These are phyloP conservation scores for Macrophomina phaseolina DNA, from an alignment of 2,329 filamentous ascomycete species.

Conservation along the genomic window DNA sequence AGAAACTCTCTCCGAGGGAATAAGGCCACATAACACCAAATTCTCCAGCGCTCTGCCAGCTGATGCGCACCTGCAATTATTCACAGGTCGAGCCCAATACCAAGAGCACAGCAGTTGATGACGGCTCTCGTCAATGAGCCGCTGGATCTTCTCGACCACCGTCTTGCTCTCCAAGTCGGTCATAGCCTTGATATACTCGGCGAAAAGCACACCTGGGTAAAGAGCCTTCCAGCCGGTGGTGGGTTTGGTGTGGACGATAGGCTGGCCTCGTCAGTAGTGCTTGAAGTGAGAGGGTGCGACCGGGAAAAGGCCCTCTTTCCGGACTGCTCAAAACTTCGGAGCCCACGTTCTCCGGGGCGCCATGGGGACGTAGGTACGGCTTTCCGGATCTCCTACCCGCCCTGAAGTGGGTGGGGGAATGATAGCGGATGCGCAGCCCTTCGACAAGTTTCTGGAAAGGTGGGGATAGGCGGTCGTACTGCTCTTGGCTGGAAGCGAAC, in stretches of 20 bases:
- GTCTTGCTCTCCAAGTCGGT: conserved; percentile 41
- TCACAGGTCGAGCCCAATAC: no score
- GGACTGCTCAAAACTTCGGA: conserved; percentile 32
- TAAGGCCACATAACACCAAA: conserved; percentile 42
- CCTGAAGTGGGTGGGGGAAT: conserved; percentile 34
- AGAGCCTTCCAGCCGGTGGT: conserved; percentile 45
- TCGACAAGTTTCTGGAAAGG: conserved; percentile 26
- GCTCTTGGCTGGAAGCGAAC: conserved; percentile 51
- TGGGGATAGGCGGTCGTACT: conserved; percentile 31
- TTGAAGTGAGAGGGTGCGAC: conserved; percentile 34
- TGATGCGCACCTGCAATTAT: conserved; percentile 44
- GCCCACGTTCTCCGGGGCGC: conserved; percentile 28
- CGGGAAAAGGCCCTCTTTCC: conserved; percentile 34
- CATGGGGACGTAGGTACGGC: conserved; percentile 31
- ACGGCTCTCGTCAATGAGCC: conserved; percentile 42
- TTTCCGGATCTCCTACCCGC: conserved; percentile 37
- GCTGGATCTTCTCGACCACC: conserved; percentile 7
- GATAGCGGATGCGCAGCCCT: conserved; percentile 36
- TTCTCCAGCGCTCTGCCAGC: conserved; percentile 48
- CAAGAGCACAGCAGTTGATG: no score
- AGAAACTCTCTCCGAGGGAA: no score
- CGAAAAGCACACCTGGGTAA: conserved; percentile 39
- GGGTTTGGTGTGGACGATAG: conserved; percentile 40
- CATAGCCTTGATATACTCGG: conserved; percentile 46
- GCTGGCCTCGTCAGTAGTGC: conserved; percentile 6